phyloP scores from a whole-genome alignment of 192 early-diverging fungal species.

The Coemansia sp. region DNA sequence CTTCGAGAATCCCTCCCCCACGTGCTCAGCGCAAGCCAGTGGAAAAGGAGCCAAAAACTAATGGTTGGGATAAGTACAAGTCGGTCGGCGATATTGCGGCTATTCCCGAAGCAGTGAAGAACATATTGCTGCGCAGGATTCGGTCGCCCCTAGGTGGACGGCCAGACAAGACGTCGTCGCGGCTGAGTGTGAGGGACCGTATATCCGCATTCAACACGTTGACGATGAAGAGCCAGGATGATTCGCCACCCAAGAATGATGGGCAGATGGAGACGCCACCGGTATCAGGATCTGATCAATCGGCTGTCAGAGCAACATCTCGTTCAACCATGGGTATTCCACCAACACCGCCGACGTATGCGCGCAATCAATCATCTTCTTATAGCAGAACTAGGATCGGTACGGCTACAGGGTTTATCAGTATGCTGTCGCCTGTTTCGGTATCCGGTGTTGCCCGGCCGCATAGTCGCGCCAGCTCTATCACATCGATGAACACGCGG shows the following conservation, averaged over 20 bases:
- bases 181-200: conserved; percentile 37
- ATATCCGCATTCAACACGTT: conserved; percentile 42
- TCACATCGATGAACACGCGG: conserved; percentile 10
- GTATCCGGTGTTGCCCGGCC: conserved; percentile 2
- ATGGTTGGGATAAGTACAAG: conserved; percentile 1
- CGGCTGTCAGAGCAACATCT: neutral
- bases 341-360: neutral
- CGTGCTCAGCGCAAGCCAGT: conserved; percentile 12
- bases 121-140: conserved; percentile 32
- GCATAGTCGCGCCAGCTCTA: conserved; percentile 16
- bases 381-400: conserved; percentile 16
- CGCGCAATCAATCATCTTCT: neutral
- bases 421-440: conserved; percentile 17
- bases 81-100: neutral
- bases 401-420: conserved; percentile 44
- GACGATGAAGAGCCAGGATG: conserved; percentile 8
- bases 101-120: conserved; percentile 34
- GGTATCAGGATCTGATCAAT: conserved; percentile 2
- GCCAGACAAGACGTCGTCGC: conserved; percentile 22
- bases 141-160: conserved; percentile 29
- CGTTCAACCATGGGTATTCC: neutral
- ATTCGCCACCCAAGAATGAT: conserved; percentile 2
- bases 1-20: conserved; percentile 13
- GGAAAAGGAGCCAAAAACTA: neutral
- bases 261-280: neutral